These are phyloP conservation scores for Durusdinium trenchii DNA, from an alignment of 73 alveolate genomes.

Conservation along the genomic window DNA sequence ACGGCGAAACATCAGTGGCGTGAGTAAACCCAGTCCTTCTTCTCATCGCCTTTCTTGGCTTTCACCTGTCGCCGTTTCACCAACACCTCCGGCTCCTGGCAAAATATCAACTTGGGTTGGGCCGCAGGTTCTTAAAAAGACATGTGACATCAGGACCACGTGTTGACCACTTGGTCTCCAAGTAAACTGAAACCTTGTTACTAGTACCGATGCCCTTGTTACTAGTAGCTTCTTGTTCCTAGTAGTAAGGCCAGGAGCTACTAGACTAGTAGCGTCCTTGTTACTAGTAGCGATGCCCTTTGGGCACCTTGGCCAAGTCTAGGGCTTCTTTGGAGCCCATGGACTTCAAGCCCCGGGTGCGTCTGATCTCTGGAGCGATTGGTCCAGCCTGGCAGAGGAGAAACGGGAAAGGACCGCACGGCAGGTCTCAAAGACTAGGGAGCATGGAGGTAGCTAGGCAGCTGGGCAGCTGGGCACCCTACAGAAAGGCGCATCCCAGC, in stretches of 20 bases:
- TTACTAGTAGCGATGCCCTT: too few species aligned
- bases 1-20: background rate
- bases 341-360: background rate
- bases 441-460: background rate
- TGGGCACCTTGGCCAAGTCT: background rate
- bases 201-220: too few species aligned
- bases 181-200: too few species aligned
- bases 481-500: background rate
- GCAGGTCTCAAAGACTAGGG: background rate
- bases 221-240: too few species aligned
- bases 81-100: conserved; percentile 39
- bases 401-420: background rate
- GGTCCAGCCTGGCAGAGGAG: background rate
- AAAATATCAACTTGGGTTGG: too few species aligned
- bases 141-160: too few species aligned
- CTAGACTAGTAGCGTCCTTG: too few species aligned
- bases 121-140: too few species aligned
- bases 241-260: too few species aligned
- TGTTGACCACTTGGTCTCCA: too few species aligned
- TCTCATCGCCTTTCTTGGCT: background rate
- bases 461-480: background rate
- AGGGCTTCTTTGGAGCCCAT: background rate
- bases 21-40: background rate
- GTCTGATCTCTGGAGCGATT: too few species aligned
- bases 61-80: background rate